Base-by-base conservation (phyloP, 2,329 filamentous ascomycete genomes). In the Alternaria sp. region DNA sequence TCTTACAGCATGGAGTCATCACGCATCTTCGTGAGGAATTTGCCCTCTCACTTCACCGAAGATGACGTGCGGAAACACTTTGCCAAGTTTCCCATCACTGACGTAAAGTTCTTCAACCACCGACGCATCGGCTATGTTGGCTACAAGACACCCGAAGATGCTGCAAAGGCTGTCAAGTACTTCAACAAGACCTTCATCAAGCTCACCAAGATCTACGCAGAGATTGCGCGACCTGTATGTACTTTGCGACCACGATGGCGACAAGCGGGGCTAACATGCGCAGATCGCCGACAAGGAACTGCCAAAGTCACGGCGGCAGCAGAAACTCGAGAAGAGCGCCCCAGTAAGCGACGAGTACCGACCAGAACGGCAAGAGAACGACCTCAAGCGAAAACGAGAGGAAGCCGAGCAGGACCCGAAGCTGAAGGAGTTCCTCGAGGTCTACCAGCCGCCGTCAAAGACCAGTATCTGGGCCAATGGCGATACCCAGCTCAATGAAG, bases 171-270 rank as follows among this genome's bases (percentile, higher is more conserved):
- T 47, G 91, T 96, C 78, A 94, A 92, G 81, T 97, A 97, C 84
- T 97, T 97, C 85, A 94, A 99, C 85, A 93, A 89, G 79, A 91
- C 94, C 67, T 99, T 93, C 81, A 93, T 99, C 74, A 93, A 93
- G 73, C 96, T 97, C 92, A 97, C 94, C 61, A 96, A 91, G 83
- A 93, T 99, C 74, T 87, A 86, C 28, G 96, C 97, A 66, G 94
- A 97, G 83, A 83, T 96, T 75, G 96, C 96, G 60, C 90, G 88
- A 79, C 91, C 96, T 63, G 91, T 96, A 83, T 77, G 87, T 52
- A 2, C 25, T 10, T 26, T 59, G 21, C 30, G 5, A 51, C 28
- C 9, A 36, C 13, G 28, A 19, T 51, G 65, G 19, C 12, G 26
- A 46, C 13, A 30, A 43, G 26, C 44, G n/a, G 59, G 30, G 77